phyloP scores from a whole-genome alignment of 2,329 filamentous ascomycete species.

The Taxawa tesnikishii region DNA sequence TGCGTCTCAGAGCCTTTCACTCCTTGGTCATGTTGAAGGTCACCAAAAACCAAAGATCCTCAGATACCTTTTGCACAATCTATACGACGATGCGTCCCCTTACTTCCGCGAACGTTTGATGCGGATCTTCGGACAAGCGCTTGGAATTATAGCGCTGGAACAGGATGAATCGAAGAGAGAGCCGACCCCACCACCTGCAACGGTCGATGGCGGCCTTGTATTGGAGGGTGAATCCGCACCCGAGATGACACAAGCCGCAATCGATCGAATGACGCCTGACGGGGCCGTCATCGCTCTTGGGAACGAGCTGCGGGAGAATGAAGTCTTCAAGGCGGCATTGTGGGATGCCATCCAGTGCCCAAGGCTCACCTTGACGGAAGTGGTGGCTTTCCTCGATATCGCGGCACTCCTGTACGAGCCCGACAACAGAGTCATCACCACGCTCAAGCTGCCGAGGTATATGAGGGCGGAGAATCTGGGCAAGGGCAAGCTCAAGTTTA shows the following conservation, averaged over 20 bases:
- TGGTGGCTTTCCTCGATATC: conserved; percentile 45
- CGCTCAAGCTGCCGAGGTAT: conserved; percentile 42
- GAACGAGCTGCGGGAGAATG: conserved; percentile 36
- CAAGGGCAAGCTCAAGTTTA: conserved; percentile 29
- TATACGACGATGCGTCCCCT: conserved; percentile 45
- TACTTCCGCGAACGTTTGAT: conserved; percentile 43
- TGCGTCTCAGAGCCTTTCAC: conserved; percentile 47
- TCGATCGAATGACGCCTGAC: conserved; percentile 29
- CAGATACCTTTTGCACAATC: conserved; percentile 43
- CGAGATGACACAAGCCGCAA: neutral
- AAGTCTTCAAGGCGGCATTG: conserved; percentile 38
- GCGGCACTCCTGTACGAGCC: conserved; percentile 44
- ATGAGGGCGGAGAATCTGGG: conserved; percentile 43
- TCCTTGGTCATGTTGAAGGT: conserved; percentile 45
- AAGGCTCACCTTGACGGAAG: conserved; percentile 37
- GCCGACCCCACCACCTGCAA: conserved; percentile 17
- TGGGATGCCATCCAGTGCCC: conserved; percentile 44
- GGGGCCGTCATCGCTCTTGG: conserved; percentile 47
- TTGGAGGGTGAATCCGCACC: conserved; percentile 42
- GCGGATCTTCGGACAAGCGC: conserved; percentile 38
- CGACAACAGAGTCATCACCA: conserved; percentile 35
- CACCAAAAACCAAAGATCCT: conserved; percentile 38
- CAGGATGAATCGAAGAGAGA: conserved; percentile 23
- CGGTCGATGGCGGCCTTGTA: conserved; percentile 34
- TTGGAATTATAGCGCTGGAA: conserved; percentile 49